Conservation (phyloP, 2,329 filamentous ascomycete species). For the Aspergillus pseudonomiae region DNA sequence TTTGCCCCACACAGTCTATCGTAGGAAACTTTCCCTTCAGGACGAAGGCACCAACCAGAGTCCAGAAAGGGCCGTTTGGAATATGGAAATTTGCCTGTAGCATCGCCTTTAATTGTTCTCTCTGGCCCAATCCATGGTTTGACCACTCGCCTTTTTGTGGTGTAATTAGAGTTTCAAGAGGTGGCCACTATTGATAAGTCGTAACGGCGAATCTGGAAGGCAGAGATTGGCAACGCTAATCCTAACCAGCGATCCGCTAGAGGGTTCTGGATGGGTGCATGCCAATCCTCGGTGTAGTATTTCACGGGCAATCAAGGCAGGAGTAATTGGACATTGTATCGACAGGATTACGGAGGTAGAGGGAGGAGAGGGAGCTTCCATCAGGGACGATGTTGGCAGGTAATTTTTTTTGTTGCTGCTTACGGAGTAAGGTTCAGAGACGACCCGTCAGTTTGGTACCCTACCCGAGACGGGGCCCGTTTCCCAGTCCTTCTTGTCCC, state of each 20-base stretch:
- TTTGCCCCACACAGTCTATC: conserved; percentile 4
- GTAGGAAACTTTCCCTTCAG: conserved; percentile 3
- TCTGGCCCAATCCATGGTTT: not conserved
- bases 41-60: not conserved
- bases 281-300: not conserved
- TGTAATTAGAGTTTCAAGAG: not conserved
- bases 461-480: conserved; percentile 22
- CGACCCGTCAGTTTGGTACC: conserved; percentile 30
- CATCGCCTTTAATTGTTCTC: not conserved
- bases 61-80: not conserved
- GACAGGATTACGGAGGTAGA: not conserved
- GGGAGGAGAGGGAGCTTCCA: not conserved
- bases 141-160: not conserved
- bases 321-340: not conserved
- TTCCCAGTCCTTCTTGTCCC: conserved; percentile 7
- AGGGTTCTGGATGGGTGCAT: not conserved
- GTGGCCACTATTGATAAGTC: not conserved
- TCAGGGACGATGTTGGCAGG: not conserved
- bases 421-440: conserved; percentile 12
- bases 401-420: conserved; percentile 10
- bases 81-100: not conserved
- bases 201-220: not conserved
- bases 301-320: not conserved
- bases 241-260: not conserved
- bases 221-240: not conserved